These are phyloP conservation scores for Centella asiatica DNA, from an alignment of 129 eudicot species.

Conservation along the genomic window DNA sequence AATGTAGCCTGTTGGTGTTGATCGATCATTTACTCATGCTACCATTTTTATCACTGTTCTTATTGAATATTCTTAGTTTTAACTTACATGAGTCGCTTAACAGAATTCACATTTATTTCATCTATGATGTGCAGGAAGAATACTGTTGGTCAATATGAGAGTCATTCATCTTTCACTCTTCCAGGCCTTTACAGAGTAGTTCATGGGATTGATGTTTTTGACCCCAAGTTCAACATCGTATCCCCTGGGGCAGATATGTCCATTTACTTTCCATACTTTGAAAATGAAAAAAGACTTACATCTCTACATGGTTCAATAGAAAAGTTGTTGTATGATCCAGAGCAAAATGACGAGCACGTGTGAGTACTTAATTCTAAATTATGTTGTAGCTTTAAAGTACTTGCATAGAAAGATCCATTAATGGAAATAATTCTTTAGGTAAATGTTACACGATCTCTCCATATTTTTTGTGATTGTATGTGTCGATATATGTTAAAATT, in stretches of 20 bases:
- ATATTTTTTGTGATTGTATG: neutral
- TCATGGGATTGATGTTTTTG: slow-evolving; percentile 90
- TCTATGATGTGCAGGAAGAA: slow-evolving; percentile 51
- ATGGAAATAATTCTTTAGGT: neutral
- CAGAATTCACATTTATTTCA: neutral
- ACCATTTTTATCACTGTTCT: neutral
- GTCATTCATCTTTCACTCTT: slow-evolving; percentile 82
- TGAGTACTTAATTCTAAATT: slow-evolving; percentile 30
- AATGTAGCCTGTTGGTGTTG: too few species aligned
- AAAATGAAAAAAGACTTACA: slow-evolving; percentile 64
- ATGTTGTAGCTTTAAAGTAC: neutral
- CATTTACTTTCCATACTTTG: slow-evolving; percentile 71
- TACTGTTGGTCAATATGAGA: slow-evolving; percentile 95
- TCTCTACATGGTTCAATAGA: slow-evolving; percentile 64
- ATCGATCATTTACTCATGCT: neutral
- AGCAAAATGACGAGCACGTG: slow-evolving; percentile 67
- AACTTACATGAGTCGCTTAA: neutral
- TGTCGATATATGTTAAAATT: neutral
- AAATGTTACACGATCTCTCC: neutral
- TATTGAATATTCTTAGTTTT: neutral
- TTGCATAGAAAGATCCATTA: neutral
- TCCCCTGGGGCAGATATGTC: slow-evolving; percentile 97
- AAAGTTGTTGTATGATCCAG: slow-evolving; percentile 67
- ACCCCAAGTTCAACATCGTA: slow-evolving; percentile 97
- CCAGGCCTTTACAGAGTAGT: slow-evolving; percentile 96